phyloP scores from a whole-genome alignment of 2,329 filamentous ascomycete genomes.

The Calonectria pteridis region DNA sequence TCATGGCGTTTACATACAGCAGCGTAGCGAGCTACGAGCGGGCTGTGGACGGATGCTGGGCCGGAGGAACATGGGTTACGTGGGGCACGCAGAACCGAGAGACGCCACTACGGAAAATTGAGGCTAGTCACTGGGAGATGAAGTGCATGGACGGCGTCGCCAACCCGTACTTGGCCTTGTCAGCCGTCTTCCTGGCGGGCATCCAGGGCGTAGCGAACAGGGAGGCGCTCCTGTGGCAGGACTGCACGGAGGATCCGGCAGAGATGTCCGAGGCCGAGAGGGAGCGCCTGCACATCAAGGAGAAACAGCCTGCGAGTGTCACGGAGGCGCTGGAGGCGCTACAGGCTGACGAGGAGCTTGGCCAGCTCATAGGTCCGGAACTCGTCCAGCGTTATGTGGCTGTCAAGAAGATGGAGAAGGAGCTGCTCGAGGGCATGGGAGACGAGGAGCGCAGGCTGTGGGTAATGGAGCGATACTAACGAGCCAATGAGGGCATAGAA shows the following conservation, averaged over 20 bases:
- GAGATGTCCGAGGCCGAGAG: slow-evolving; percentile 61
- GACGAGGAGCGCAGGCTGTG: slow-evolving; percentile 64
- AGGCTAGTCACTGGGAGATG: slow-evolving; percentile 79
- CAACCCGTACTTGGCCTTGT: slow-evolving; percentile 77
- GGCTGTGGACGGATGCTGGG: slow-evolving; percentile 77
- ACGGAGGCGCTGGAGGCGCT: slow-evolving; percentile 67
- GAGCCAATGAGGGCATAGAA: neutral
- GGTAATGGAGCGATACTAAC: slow-evolving; percentile 73
- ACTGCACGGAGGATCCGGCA: slow-evolving; percentile 69
- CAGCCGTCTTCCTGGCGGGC: slow-evolving; percentile 50
- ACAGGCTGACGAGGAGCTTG: slow-evolving; percentile 60
- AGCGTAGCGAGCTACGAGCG: slow-evolving; percentile 77
- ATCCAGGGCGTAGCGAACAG: slow-evolving; percentile 41
- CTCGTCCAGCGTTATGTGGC: slow-evolving; percentile 68
- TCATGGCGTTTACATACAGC: slow-evolving; percentile 78
- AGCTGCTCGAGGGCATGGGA: slow-evolving; percentile 56
- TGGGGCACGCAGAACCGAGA: slow-evolving; percentile 90
- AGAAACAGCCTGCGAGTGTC: slow-evolving; percentile 67
- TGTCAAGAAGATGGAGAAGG: slow-evolving; percentile 71
- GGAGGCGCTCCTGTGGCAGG: slow-evolving; percentile 60
- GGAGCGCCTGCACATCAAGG: slow-evolving; percentile 64
- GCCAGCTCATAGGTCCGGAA: slow-evolving; percentile 58
- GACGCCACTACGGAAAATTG: slow-evolving; percentile 77
- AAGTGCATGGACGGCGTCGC: slow-evolving; percentile 83
- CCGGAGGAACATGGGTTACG: slow-evolving; percentile 81